phyloP scores from a whole-genome alignment of 2,329 filamentous ascomycete genomes.

The Thermothelomyces thermophilus region DNA sequence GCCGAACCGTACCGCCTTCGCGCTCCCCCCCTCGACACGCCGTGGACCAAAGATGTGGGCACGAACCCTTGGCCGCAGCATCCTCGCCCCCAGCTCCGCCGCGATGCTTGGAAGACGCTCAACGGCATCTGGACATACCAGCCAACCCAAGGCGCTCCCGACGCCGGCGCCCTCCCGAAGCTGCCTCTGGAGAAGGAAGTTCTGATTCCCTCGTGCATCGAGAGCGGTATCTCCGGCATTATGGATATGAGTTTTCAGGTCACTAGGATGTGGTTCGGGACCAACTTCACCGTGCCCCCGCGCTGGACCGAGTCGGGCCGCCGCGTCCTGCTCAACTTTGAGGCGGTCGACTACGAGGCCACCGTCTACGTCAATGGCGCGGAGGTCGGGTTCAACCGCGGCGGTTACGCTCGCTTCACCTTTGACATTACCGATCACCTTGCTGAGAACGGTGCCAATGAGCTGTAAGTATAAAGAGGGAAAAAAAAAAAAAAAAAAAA shows the following conservation, averaged over 20 bases:
- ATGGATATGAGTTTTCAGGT: slow-evolving; percentile 36
- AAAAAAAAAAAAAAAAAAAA: no score
- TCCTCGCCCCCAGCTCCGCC: slow-evolving; percentile 49
- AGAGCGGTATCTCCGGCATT: slow-evolving; percentile 40
- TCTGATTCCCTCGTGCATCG: slow-evolving; percentile 28
- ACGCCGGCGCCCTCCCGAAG: slow-evolving; percentile 21
- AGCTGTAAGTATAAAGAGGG: slow-evolving; percentile 42
- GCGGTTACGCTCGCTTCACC: slow-evolving; percentile 57
- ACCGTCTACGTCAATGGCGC: slow-evolving; percentile 54
- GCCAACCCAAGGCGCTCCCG: slow-evolving; percentile 25
- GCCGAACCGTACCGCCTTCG: slow-evolving; percentile 32
- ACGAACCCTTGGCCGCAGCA: slow-evolving; percentile 52
- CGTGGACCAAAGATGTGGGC: slow-evolving; percentile 47
- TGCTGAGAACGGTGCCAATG: slow-evolving; percentile 40
- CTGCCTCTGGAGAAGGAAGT: slow-evolving; percentile 34
- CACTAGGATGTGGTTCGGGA: slow-evolving; percentile 44
- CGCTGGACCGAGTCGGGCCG: slow-evolving; percentile 35
- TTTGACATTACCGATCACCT: slow-evolving; percentile 49
- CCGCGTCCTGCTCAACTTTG: slow-evolving; percentile 48
- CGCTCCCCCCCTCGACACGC: slow-evolving; percentile 40
- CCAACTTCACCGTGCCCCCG: slow-evolving; percentile 43
- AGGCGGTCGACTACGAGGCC: slow-evolving; percentile 52
- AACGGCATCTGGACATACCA: slow-evolving; percentile 54
- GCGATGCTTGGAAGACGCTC: slow-evolving; percentile 47
- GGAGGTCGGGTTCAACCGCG: slow-evolving; percentile 46